Percentiles rank a stretch among this genome's conserved stretches.
phyloP scores from a whole-genome alignment of 805 yeast species.

The Ogataea zsoltii region DNA sequence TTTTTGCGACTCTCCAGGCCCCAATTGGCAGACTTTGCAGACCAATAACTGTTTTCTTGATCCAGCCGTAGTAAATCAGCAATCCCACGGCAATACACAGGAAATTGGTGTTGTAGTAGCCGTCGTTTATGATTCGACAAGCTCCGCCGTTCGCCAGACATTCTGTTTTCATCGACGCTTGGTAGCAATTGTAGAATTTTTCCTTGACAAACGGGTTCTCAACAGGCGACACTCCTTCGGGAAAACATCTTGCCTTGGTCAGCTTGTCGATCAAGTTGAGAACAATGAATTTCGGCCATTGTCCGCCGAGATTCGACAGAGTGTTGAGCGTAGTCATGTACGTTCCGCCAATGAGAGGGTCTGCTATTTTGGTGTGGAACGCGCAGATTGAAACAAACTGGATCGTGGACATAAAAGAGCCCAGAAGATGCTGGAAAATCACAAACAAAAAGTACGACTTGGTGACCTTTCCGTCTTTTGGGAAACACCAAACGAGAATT shows the following conservation, averaged over 20 bases:
- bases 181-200: constrained; percentile 33
- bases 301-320: constrained; percentile 90
- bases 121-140: constrained; percentile 63
- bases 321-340: constrained; percentile 97
- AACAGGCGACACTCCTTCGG: constrained; percentile 13
- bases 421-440: constrained; percentile 77
- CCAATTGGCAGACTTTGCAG: constrained; percentile 72
- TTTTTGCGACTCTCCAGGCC: constrained; percentile 66
- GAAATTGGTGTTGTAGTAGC: constrained; percentile 77
- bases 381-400: constrained; percentile 95
- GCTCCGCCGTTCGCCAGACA: constrained; percentile 60
- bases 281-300: constrained; percentile 91
- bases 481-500: constrained; percentile 70
- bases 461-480: constrained; percentile 50
- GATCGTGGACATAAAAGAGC: constrained; percentile 91
- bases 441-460: constrained; percentile 64
- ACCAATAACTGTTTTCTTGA: constrained; percentile 57
- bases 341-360: constrained; percentile 95
- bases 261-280: constrained; percentile 77
- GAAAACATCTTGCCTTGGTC: constrained; percentile 63
- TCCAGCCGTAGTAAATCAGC: constrained; percentile 61
- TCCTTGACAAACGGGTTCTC: constrained; percentile 28
- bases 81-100: constrained; percentile 72
- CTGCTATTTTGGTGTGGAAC: constrained; percentile 93
- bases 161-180: constrained; percentile 39